A percentile compares a stretch with the other conserved stretches of the same genome.
Evolutionary conservation across 2,329 filamentous ascomycete genomes (phyloP).

Genomic region (Microdochium nivale): DNA sequence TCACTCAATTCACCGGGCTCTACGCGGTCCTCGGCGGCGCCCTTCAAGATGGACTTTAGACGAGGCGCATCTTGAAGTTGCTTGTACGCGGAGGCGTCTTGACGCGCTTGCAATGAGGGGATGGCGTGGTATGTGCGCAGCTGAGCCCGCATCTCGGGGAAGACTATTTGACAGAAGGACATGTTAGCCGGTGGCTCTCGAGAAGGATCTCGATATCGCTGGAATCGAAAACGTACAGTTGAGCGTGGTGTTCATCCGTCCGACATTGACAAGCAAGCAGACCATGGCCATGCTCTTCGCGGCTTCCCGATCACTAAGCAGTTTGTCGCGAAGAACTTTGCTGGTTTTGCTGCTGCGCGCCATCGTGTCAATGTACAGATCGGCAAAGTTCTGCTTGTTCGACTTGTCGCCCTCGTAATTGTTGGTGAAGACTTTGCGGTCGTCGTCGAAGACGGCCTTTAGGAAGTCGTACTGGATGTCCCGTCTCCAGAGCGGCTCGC

Average conservation of each 20-base stretch:
- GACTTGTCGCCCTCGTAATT: constrained; percentile 60
- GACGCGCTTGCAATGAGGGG: constrained; percentile 86
- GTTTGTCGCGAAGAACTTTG: constrained; percentile 95
- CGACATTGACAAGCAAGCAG: constrained; percentile 92
- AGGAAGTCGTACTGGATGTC: constrained; percentile 89
- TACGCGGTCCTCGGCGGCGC: constrained; percentile 79
- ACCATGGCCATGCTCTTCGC: constrained; percentile 99
- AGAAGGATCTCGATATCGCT: not conserved
- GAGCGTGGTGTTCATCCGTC: constrained; percentile 96
- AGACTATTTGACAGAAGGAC: constrained; percentile 47
- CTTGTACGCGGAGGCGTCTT: constrained; percentile 94
- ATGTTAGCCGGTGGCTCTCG: constrained; percentile 6
- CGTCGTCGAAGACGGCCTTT: constrained; percentile 69
- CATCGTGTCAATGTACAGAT: constrained; percentile 98
- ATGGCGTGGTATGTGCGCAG: constrained; percentile 97
- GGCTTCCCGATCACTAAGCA: constrained; percentile 82
- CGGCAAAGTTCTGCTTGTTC: constrained; percentile 74
- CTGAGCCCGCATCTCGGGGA: constrained; percentile 97
- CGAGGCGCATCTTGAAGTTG: constrained; percentile 94
- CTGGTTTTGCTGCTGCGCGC: constrained; percentile 97
- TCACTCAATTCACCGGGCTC: constrained; percentile 80
- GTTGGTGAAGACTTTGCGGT: constrained; percentile 71
- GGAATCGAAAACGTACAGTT: constrained; percentile 60
- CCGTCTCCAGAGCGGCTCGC: constrained; percentile 76
- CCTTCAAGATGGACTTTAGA: constrained; percentile 94